Conservation (phyloP, 192 early-diverging fungal species). For the Podila minutissima region DNA sequence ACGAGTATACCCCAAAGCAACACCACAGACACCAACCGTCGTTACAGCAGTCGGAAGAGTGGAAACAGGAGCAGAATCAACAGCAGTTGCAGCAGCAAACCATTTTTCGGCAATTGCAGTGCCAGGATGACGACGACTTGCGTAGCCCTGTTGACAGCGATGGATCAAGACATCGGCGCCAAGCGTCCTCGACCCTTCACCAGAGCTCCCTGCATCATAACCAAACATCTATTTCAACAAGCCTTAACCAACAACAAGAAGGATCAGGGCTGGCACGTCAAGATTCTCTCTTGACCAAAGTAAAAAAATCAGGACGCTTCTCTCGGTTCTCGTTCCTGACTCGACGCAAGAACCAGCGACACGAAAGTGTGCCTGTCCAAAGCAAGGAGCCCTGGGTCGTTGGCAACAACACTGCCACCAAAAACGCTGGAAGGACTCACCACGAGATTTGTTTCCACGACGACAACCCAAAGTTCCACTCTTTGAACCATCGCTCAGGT, state of each 20-base stretch:
- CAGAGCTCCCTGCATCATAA: background rate
- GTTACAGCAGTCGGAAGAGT: constrained; percentile 1
- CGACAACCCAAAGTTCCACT: background rate
- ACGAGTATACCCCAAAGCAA: constrained; percentile 17
- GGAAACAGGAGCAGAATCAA: constrained; percentile 32
- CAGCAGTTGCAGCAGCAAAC: constrained; percentile 29
- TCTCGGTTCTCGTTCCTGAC: constrained; percentile 48
- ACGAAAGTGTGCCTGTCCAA: constrained; percentile 25
- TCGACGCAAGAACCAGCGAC: constrained; percentile 34
- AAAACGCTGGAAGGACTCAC: background rate
- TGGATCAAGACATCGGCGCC: constrained; percentile 25
- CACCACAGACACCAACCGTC: background rate
- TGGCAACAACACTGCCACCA: background rate
- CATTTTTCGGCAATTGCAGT: constrained; percentile 16
- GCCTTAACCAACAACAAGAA: background rate
- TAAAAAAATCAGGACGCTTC: constrained; percentile 34
- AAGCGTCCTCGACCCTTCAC: constrained; percentile 4
- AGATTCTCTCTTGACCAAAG: constrained; percentile 16
- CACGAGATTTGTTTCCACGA: background rate
- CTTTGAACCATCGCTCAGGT: constrained; percentile 5
- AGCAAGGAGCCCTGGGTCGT: background rate
- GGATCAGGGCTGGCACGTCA: background rate
- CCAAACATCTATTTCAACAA: background rate
- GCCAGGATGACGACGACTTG: constrained; percentile 16
- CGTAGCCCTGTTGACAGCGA: background rate